phyloP scores from a whole-genome alignment of 2,329 filamentous ascomycete genomes.

The Fusarium sp. region DNA sequence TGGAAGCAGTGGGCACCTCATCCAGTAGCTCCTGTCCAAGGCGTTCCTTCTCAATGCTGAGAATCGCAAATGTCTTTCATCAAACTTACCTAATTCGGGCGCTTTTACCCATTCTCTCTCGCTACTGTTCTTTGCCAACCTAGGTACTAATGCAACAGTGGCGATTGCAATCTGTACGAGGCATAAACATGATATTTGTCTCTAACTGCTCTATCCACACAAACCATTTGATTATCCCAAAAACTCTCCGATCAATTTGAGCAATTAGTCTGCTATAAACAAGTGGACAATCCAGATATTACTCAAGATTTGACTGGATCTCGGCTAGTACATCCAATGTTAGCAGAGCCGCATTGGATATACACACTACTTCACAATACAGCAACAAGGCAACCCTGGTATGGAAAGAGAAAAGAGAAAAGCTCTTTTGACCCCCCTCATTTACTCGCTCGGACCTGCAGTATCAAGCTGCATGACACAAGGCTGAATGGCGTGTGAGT shows the following conservation, averaged over 20 bases:
- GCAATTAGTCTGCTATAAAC: not conserved
- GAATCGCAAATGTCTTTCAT: not conserved
- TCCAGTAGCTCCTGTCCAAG: not conserved
- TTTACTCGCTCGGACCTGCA: conserved; percentile 5
- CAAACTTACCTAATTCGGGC: not conserved
- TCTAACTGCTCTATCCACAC: not conserved
- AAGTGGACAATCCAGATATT: not conserved
- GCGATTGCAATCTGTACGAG: not conserved
- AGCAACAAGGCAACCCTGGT: not conserved
- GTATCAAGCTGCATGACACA: conserved; percentile 1
- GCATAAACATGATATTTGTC: not conserved
- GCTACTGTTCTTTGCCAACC: no score
- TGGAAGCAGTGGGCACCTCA: no score
- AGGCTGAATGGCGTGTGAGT: conserved; percentile 16
- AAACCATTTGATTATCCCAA: not conserved
- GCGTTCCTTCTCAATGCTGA: not conserved
- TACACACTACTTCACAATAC: not conserved
- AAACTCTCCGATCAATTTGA: conserved; percentile 13
- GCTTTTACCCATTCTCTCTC: not conserved
- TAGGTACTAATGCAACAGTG: not conserved
- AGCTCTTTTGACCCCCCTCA: conserved; percentile 8
- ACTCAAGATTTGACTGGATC: not conserved
- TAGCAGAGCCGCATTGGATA: not conserved
- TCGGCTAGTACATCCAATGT: no score
- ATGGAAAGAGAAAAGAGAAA: conserved; percentile 4